phyloP scores from a whole-genome alignment of 106 monocot genomes.

The Dendrobium officinale region DNA sequence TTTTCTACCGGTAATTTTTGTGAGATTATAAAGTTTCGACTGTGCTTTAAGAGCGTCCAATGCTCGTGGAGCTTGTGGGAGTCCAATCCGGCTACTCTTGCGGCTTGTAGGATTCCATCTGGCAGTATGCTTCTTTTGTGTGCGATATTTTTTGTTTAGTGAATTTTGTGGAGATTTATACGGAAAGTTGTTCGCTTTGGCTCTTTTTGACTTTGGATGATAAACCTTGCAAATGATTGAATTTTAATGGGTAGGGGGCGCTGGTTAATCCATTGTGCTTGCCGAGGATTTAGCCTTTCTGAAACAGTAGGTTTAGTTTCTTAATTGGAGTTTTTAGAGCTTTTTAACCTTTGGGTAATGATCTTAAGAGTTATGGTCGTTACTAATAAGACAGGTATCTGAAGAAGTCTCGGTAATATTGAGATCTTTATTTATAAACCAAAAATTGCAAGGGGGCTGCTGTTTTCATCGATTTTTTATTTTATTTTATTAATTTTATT shows the following conservation, averaged over 20 bases:
- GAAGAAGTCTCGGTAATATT: background rate
- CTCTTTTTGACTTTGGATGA: background rate
- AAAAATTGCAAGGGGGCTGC: background rate
- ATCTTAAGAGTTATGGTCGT: background rate
- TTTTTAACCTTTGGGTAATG: background rate
- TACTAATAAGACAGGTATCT: background rate
- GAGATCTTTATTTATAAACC: background rate
- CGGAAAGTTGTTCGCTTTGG: background rate
- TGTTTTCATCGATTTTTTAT: background rate
- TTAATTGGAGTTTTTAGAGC: background rate
- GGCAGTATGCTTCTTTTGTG: background rate
- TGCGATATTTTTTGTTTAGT: too few relatives aligned
- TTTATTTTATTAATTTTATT: too few relatives aligned
- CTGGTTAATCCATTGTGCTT: background rate
- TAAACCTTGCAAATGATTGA: background rate
- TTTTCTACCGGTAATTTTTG: background rate
- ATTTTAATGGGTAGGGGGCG: background rate
- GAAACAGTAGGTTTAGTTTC: background rate
- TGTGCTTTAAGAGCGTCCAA: background rate
- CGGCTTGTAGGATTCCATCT: background rate
- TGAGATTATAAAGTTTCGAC: background rate
- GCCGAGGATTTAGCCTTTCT: background rate
- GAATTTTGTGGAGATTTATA: background rate
- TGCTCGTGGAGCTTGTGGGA: background rate
- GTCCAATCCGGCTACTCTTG: background rate